Evolutionary conservation across 805 yeast genomes (phyloP), one percentile per base, ranked within the genome.

Genomic region (Torulaspora franciscae): DNA sequence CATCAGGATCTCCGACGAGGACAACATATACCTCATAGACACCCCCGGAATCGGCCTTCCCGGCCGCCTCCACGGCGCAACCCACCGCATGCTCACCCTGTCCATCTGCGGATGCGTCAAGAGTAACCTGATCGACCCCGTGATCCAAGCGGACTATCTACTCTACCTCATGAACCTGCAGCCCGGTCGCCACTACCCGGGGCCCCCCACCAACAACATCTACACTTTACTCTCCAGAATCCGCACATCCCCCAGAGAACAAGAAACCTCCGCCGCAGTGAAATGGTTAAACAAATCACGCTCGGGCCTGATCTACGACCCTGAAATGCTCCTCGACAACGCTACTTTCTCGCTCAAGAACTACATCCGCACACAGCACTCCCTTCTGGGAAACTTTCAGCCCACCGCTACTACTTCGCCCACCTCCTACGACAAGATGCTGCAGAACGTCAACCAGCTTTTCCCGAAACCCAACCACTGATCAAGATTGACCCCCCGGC

Each of bases 11-110:
- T 44, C 42, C 40, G 30, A 67, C 74, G 28, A 19, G 34, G 64
- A 69, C 8, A 55, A 60, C 34, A 74, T 91, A 2, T 73, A 79
- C 47, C 69, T 90, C 6, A 79, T 85, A 54, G 99, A 93, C 61
- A 85, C 97, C 0, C 99, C 99, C 0, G 99, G 99, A 1, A 90
- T 93, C 3, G 79, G 87, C 46, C 65, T 88, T 9, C 98, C 99
- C 0, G 67, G 59, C 1, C 77, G 79, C 15, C 48, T 55, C 8
- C 85, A 81, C 7, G 73, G 75, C 37, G 74, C 76, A 48, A 78
- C 80, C 49, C 79, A 80, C 49, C 79, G 88, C 1, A 86, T 90
- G 93, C 68, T 91, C 19, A 75, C 81, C 2, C 70, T 90, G 30
- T 73, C 85, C 1, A 65, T 89, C 14, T 79, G 84, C 29, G 95